Evolutionary conservation across 148 eudicot genomes (phyloP).

Genomic region (Euryodendron excelsum): DNA sequence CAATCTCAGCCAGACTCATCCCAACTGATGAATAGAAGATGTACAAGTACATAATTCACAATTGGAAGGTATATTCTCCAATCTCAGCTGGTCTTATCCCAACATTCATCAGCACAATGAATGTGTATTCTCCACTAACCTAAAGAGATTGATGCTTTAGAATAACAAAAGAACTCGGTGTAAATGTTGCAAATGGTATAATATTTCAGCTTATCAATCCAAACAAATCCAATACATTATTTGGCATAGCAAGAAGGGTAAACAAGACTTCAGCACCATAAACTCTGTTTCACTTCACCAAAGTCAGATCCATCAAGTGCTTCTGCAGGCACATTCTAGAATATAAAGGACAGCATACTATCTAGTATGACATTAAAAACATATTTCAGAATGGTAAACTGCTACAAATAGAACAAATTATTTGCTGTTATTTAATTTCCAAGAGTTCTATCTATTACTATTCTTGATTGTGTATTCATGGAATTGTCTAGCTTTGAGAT

Average conservation of each 20-base stretch:
- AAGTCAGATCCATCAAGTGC: background rate
- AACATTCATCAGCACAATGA: no score
- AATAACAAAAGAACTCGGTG: background rate
- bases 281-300: background rate
- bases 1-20: no score
- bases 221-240: background rate
- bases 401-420: background rate
- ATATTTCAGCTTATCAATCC: background rate
- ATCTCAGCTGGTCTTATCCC: no score
- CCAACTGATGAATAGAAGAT: no score
- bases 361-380: background rate
- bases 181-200: background rate
- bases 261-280: background rate
- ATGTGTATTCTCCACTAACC: no score
- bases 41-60: no score
- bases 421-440: background rate
- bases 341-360: background rate
- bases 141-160: background rate
- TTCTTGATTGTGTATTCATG: background rate
- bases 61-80: no score
- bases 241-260: background rate
- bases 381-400: background rate
- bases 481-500: background rate
- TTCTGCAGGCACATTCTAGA: background rate
- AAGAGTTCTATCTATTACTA: background rate